Evolutionary conservation across 2,329 filamentous ascomycete genomes (phyloP).

Genomic region (Nemania bipapillata): DNA sequence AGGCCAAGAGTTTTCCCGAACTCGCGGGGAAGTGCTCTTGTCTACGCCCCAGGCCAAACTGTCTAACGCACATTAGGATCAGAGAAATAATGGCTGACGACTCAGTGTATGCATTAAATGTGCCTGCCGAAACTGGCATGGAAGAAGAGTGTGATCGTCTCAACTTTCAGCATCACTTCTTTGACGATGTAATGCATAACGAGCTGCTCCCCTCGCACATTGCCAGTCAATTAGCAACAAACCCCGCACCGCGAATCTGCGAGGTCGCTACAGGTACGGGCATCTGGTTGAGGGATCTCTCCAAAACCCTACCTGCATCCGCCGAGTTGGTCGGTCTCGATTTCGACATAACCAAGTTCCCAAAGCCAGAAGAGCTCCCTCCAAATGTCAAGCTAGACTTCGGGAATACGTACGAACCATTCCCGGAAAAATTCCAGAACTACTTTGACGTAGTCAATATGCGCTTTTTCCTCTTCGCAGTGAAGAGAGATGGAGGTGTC

Average conservation of each 20-base stretch:
- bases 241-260: conserved; percentile 26
- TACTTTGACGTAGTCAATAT: conserved; percentile 34
- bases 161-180: conserved; percentile 30
- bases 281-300: conserved; percentile 35
- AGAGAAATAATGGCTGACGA: conserved; percentile 9
- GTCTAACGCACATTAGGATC: not conserved
- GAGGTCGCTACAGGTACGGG: conserved; percentile 35
- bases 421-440: conserved; percentile 23
- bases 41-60: too few species aligned
- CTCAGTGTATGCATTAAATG: conserved; percentile 32
- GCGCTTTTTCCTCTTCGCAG: conserved; percentile 22
- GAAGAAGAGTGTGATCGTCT: conserved; percentile 25
- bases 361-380: conserved; percentile 12
- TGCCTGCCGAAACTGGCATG: not conserved
- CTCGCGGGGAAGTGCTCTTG: too few species aligned
- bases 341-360: conserved; percentile 36
- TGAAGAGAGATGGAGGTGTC: conserved; percentile 14
- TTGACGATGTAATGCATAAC: conserved; percentile 31
- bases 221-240: conserved; percentile 7
- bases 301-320: conserved; percentile 26
- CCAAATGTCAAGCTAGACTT: conserved; percentile 28
- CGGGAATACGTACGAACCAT: conserved; percentile 32
- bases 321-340: conserved; percentile 38
- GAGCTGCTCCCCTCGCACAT: conserved; percentile 30
- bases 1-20: too few species aligned